Evolutionary conservation across 139 green algal genomes (phyloP), one percentile per base, ranked within the genome.

Genomic region (Tetradesmus obliquus): DNA sequence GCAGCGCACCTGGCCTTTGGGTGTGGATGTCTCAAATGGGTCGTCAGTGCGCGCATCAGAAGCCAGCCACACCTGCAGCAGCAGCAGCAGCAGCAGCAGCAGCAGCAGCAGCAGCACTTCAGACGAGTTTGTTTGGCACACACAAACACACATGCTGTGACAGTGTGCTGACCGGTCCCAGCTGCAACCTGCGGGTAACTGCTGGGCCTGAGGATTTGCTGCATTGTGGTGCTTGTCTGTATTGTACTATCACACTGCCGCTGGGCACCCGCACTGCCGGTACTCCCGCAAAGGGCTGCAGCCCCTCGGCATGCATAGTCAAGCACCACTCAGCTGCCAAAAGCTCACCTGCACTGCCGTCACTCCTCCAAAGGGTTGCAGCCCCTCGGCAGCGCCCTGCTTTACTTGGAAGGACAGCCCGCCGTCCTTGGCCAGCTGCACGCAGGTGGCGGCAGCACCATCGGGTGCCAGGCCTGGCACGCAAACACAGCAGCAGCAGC

Each of bases 361-460:
- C 3, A 86, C 91, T 20, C 8, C 82, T 17, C 2, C 19, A 82
- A 95, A 94, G 4, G 94, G 94, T 89, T 95, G 94, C 71, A 93
- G 94, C 15, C 94, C 94, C 4, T 80, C 54, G 12, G 58, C 72
- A 58, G 91, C 55, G 86, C 94, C 93, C n/a, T 87, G 72, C 32
- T 90, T 93, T 66, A 90, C 93, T 55, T 88, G 81, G 86, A 92
- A 94, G 55, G 86, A 90, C 69, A 95, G 82, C 22, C 93, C 93
- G 80, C 93, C 93, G 3, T 71, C 66, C 54, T 83, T 5, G 5
- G 66, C 5, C 13, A 92, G 60, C 19, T 80, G n/a, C 19, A 83
- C 81, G 60, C 89, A 92, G 4, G 80, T 88, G 3, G 88, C 79
- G 5, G 76, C 55, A 24, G 55, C 13, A 54, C 79, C 79, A 80